phyloP scores from a whole-genome alignment of 441 rosid genomes.

The Populus tomentosa region DNA sequence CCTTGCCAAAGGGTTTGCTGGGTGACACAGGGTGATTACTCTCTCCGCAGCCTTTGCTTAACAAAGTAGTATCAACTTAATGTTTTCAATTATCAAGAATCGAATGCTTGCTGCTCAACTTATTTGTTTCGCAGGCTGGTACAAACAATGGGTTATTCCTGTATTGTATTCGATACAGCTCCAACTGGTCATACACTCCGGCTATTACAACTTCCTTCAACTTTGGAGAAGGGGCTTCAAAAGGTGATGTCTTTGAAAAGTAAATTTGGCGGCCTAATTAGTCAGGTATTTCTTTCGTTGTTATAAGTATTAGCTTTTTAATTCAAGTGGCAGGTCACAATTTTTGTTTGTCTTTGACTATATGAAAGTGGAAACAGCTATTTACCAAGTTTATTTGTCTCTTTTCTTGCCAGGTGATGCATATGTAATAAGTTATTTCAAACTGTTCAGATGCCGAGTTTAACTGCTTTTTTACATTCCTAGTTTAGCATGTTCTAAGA shows the following conservation, averaged over 20 bases:
- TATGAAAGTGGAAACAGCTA: background rate
- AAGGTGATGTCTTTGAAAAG: constrained; percentile 89
- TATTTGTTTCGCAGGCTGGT: constrained; percentile 60
- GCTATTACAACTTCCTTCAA: constrained; percentile 86
- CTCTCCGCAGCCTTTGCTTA: background rate
- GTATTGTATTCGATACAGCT: constrained; percentile 95
- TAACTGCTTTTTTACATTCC: background rate
- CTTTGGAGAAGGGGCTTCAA: constrained; percentile 89
- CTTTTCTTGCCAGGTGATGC: background rate
- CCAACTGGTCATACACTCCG: constrained; percentile 99
- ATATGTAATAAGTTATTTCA: background rate
- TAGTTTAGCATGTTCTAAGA: background rate
- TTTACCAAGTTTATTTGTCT: background rate
- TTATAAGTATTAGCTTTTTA: background rate
- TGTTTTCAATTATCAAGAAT: background rate
- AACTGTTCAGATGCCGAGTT: background rate
- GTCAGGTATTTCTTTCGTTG: constrained; percentile 54
- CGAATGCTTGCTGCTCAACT: constrained; percentile 7
- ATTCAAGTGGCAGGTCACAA: background rate
- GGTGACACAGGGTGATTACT: background rate
- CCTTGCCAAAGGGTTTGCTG: background rate
- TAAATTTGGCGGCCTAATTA: constrained; percentile 89
- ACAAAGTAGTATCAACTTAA: background rate
- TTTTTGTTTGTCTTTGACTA: background rate
- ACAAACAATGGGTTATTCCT: constrained; percentile 95